Percentiles rank a stretch among this genome's conserved stretches.
These are phyloP conservation scores for Yamadazyma philogaea DNA, from an alignment of 805 yeast species.

Conservation along the genomic window DNA sequence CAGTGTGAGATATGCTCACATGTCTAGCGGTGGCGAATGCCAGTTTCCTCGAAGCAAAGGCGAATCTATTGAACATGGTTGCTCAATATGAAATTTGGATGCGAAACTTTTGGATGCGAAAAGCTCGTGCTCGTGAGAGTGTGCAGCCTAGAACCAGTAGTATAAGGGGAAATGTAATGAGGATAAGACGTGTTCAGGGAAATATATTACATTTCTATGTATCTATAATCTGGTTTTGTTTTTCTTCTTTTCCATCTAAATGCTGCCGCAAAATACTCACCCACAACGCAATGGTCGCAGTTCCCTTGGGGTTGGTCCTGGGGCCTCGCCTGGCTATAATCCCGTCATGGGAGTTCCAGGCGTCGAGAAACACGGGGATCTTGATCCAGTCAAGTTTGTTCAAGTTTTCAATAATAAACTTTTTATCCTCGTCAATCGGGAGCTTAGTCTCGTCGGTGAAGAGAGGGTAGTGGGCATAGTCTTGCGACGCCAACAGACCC, in stretches of 20 bases:
- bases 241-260: background rate
- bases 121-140: no score
- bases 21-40: background rate
- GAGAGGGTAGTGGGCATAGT: constrained; percentile 24
- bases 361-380: constrained; percentile 66
- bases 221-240: background rate
- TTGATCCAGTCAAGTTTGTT: constrained; percentile 73
- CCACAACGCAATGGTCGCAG: constrained; percentile 53
- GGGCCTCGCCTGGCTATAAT: constrained; percentile 77
- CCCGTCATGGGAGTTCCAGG: constrained; percentile 81
- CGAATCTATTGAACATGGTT: constrained; percentile 1
- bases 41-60: background rate
- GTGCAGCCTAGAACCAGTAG: no score
- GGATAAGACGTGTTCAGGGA: background rate
- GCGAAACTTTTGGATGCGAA: constrained; percentile 1
- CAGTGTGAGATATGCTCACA: background rate
- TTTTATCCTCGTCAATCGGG: constrained; percentile 36
- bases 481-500: constrained; percentile 15
- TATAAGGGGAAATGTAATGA: background rate
- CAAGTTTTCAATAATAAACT: constrained; percentile 48
- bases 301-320: constrained; percentile 47
- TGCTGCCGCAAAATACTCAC: constrained; percentile 36
- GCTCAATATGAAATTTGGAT: constrained; percentile 1
- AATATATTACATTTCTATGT: background rate
- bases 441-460: constrained; percentile 24